These are phyloP conservation scores for Acaromyces ingoldii DNA, from an alignment of 1,284 basidiomycete genomes.

Conservation along the genomic window DNA sequence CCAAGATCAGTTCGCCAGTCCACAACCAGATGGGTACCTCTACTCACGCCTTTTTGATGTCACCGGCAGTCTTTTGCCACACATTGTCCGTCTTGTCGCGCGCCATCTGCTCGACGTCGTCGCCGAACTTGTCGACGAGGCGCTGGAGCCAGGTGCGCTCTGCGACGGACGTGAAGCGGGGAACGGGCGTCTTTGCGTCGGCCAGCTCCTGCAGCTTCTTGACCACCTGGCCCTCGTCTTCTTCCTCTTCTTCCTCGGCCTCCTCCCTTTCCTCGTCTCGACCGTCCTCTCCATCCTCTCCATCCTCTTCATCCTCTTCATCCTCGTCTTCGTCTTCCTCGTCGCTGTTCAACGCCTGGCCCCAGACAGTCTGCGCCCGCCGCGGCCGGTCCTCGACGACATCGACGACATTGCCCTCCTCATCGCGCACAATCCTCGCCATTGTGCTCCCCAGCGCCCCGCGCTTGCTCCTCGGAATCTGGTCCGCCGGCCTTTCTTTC, in stretches of 20 bases:
- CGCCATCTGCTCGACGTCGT: constrained; percentile 71
- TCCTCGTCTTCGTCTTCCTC: constrained; percentile 7
- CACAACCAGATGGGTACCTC: neutral
- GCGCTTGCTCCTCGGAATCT: neutral
- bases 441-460: constrained; percentile 59
- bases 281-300: constrained; percentile 4
- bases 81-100: constrained; percentile 73
- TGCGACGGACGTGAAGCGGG: constrained; percentile 65
- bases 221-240: neutral
- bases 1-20: neutral
- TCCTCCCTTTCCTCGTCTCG: constrained; percentile 10
- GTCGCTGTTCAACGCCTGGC: constrained; percentile 17
- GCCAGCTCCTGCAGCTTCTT: constrained; percentile 58
- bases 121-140: constrained; percentile 68
- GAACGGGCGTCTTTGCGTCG: constrained; percentile 55
- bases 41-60: constrained; percentile 59
- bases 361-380: constrained; percentile 53
- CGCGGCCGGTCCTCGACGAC: constrained; percentile 63
- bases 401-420: constrained; percentile 69
- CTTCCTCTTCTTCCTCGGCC: constrained; percentile 11
- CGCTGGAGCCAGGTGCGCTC: constrained; percentile 67
- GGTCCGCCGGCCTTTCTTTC: neutral
- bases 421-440: constrained; percentile 80
- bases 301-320: constrained; percentile 7
- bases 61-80: constrained; percentile 79